phyloP scores from a whole-genome alignment of 108 stramenopile species.

The Skeletonema marinoi region DNA sequence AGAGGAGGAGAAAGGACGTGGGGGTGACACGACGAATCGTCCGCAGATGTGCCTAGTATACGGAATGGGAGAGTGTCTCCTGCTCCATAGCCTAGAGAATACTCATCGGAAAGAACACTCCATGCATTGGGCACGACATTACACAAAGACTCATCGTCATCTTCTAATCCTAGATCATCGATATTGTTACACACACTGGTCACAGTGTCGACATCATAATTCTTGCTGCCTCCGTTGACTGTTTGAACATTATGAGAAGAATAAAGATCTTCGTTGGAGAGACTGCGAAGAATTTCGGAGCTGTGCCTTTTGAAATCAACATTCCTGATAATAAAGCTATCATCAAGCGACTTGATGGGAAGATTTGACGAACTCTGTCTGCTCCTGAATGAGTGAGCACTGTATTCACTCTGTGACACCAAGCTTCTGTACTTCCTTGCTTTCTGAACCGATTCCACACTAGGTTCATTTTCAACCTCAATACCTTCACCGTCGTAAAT shows the following conservation, averaged over 20 bases:
- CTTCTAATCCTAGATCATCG: conserved; percentile 7
- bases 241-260: conserved; percentile 41
- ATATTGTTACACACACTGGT: conserved; percentile 32
- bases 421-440: conserved; percentile 42
- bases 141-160: conserved; percentile 29
- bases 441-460: conserved; percentile 25
- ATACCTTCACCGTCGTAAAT: conserved; percentile 50
- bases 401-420: conserved; percentile 24
- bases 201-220: conserved; percentile 19
- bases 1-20: conserved; percentile 78
- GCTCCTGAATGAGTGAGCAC: conserved; percentile 24
- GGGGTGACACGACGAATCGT: conserved; percentile 54
- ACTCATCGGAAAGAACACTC: conserved; percentile 81
- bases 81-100: conserved; percentile 73
- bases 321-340: conserved; percentile 44
- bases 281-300: conserved; percentile 41
- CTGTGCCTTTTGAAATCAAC: conserved; percentile 40
- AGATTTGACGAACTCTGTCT: conserved; percentile 6
- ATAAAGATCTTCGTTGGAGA: conserved; percentile 50
- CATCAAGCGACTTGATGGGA: conserved; percentile 38
- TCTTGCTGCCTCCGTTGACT: conserved; percentile 20
- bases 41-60: conserved; percentile 61
- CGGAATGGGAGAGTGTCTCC: conserved; percentile 39
- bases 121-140: conserved; percentile 61
- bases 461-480: conserved; percentile 36